Conservation (phyloP, 768 basidiomycete species). For the Leucosporidium yakuticum region DNA sequence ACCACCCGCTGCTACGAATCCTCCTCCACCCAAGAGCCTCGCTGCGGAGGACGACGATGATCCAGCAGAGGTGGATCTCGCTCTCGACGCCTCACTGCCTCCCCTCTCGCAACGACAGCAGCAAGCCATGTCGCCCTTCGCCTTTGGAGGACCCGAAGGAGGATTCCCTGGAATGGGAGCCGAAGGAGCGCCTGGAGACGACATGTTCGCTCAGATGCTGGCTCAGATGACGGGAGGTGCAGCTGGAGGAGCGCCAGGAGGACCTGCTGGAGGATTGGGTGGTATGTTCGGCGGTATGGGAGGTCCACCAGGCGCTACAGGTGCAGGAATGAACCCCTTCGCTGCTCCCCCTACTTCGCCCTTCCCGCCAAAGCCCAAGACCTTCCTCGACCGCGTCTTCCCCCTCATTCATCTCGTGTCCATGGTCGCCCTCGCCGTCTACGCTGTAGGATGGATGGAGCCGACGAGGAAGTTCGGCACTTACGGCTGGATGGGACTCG, state of each 20-base stretch:
- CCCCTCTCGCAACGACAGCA: neutral
- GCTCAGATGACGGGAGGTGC: constrained; percentile 21
- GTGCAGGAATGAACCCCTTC: constrained; percentile 4
- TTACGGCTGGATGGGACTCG: constrained; percentile 26
- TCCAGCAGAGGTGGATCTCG: constrained; percentile 32
- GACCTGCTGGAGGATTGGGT: neutral
- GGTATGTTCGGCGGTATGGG: neutral
- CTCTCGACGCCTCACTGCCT: neutral
- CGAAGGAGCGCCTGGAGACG: constrained; percentile 4
- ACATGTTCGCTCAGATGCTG: constrained; percentile 33
- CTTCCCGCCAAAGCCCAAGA: constrained; percentile 27
- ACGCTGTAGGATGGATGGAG: constrained; percentile 31
- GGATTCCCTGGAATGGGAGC: neutral
- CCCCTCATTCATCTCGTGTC: constrained; percentile 36
- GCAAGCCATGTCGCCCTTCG: constrained; percentile 9
- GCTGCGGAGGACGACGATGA: constrained; percentile 27
- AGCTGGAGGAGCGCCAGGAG: constrained; percentile 1
- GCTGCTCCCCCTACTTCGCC: constrained; percentile 7
- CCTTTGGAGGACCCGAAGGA: no score
- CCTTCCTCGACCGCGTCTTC: constrained; percentile 34
- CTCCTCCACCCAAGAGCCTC: neutral
- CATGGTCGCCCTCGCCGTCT: constrained; percentile 36
- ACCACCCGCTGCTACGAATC: neutral
- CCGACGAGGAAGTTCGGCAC: constrained; percentile 21
- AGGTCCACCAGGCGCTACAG: neutral